Percentiles rank a stretch among this genome's conserved stretches.
These are phyloP conservation scores for Aspergillus indologenus DNA, from an alignment of 495 filamentous ascomycete genomes.

Conservation along the genomic window DNA sequence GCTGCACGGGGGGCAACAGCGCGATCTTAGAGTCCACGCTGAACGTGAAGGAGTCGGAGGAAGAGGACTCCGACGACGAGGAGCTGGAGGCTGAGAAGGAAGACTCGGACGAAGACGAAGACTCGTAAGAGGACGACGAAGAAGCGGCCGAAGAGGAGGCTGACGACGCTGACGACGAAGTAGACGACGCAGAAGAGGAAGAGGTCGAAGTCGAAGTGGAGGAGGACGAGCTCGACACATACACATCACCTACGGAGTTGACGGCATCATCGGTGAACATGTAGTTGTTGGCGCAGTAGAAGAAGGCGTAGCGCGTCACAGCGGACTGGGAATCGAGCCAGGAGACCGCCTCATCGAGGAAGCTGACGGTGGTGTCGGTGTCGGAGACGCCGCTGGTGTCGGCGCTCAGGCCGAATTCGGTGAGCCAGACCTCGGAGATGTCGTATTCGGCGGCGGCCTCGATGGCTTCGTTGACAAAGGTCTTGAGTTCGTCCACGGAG, in stretches of 20 bases:
- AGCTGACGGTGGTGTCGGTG: background rate
- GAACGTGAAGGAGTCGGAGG: no score
- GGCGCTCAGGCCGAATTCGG: background rate
- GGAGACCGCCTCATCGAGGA: background rate
- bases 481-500: background rate
- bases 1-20: no score
- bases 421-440: slow-evolving; percentile 3
- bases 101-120: no score
- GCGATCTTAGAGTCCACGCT: no score
- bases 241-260: background rate
- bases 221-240: background rate
- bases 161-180: no score
- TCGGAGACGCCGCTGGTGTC: background rate
- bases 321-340: background rate
- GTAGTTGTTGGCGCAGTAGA: background rate
- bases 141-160: no score
- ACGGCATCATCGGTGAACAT: background rate
- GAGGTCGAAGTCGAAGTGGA: background rate
- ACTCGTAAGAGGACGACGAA: no score
- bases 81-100: no score
- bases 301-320: background rate
- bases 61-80: no score
- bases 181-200: background rate
- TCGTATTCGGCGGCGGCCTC: background rate
- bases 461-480: background rate